A percentile compares a stretch with the other conserved stretches of the same genome.
Conservation (phyloP, 2,329 filamentous ascomycete genomes). For the Pseudomassariella vexata region DNA sequence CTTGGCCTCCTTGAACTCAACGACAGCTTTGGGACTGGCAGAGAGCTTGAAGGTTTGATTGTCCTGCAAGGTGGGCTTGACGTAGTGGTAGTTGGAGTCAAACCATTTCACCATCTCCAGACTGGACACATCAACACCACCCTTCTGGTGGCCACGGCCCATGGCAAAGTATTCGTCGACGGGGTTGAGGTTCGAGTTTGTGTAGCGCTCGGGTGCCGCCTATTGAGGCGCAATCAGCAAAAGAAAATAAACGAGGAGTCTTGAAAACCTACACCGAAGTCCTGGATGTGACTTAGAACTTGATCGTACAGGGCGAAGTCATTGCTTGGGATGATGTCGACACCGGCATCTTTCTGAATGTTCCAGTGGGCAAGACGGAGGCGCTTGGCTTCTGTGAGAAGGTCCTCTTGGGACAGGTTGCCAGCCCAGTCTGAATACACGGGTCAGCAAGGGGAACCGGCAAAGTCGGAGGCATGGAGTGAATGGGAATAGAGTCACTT, state of each 20-base stretch:
- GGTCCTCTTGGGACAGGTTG: conserved; percentile 87
- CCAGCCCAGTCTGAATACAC: conserved; percentile 67
- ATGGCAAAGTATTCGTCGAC: conserved; percentile 99
- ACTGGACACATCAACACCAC: conserved; percentile 83
- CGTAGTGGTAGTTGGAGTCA: conserved; percentile 99
- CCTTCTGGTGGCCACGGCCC: conserved; percentile 97
- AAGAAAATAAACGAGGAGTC: neutral
- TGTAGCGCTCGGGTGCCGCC: conserved; percentile 91
- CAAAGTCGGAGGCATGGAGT: neutral
- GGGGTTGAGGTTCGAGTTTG: conserved; percentile 76
- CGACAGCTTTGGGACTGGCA: conserved; percentile 85
- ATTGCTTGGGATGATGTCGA: conserved; percentile 97
- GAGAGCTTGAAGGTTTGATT: conserved; percentile 92
- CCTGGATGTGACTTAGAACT: conserved; percentile 94
- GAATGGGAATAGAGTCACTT: conserved; percentile 26
- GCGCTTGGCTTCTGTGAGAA: conserved; percentile 92
- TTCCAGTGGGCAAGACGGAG: conserved; percentile 97
- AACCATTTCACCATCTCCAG: conserved; percentile 99
- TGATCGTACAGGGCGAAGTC: conserved; percentile 99
- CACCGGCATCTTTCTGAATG: conserved; percentile 97
- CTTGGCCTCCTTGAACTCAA: conserved; percentile 95
- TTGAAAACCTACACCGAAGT: conserved; percentile 72
- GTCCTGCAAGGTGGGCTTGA: conserved; percentile 97
- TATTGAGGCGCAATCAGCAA: conserved; percentile 29
- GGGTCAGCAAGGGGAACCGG: conserved; percentile 10